phyloP scores from a whole-genome alignment of 192 early-diverging fungal genomes.

The Coemansia sp. region DNA sequence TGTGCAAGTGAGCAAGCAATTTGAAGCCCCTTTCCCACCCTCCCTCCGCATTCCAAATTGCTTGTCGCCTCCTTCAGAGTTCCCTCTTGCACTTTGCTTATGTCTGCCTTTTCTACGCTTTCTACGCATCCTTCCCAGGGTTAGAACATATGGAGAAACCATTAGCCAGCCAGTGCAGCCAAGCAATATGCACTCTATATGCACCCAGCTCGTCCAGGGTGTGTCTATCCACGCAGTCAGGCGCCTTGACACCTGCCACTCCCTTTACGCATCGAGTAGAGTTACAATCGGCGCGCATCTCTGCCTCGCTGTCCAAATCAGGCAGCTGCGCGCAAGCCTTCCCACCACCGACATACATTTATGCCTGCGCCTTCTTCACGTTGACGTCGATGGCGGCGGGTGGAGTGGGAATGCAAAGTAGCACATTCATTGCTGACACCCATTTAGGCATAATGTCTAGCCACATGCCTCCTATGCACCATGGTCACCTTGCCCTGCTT shows the following conservation, averaged over 20 bases:
- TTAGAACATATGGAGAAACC: neutral
- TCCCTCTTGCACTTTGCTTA: neutral
- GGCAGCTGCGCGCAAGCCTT: neutral
- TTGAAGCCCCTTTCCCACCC: neutral
- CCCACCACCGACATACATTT: neutral
- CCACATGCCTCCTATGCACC: slow-evolving; percentile 19
- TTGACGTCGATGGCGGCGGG: neutral
- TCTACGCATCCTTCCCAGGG: neutral
- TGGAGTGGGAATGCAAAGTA: neutral
- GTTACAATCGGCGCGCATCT: slow-evolving; percentile 1
- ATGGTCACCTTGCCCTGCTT: neutral
- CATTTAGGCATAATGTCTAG: slow-evolving; percentile 33
- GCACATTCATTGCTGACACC: slow-evolving; percentile 27
- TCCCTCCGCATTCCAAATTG: neutral
- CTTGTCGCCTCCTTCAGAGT: neutral
- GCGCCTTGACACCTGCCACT: neutral
- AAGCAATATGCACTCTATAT: slow-evolving; percentile 1
- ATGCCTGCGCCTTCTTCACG: neutral
- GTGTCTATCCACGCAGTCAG: neutral
- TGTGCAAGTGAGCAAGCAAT: neutral
- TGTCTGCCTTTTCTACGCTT: slow-evolving; percentile 1
- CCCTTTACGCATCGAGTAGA: neutral
- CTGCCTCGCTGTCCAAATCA: neutral
- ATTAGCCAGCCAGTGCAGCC: neutral
- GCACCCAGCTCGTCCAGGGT: neutral